Evolutionary conservation across 331 rosid genomes (phyloP).

Genomic region (Erythrophleum ivorense): DNA sequence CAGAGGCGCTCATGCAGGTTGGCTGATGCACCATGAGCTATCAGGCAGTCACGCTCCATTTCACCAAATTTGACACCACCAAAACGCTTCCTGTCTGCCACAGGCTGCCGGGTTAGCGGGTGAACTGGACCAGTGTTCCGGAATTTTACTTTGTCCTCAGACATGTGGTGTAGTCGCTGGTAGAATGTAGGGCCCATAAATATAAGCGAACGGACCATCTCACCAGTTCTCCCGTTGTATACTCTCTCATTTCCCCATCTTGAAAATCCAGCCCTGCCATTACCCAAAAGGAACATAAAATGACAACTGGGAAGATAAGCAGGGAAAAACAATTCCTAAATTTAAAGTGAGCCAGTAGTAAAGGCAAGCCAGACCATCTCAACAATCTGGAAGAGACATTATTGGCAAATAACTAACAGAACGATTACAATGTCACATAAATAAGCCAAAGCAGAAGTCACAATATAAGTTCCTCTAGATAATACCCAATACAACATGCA

Average conservation of each 20-base stretch:
- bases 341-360: constrained; percentile 12
- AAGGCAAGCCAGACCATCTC: constrained; percentile 30
- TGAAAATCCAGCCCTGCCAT: constrained; percentile 83
- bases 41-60: constrained; percentile 99
- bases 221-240: constrained; percentile 89
- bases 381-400: constrained; percentile 16
- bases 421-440: not conserved
- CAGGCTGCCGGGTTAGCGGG: constrained; percentile 96
- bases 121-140: constrained; percentile 98
- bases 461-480: constrained; percentile 21
- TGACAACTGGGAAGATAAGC: not conserved
- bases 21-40: constrained; percentile 97
- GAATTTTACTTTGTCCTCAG: constrained; percentile 94
- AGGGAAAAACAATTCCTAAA: not conserved
- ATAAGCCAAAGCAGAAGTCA: constrained; percentile 20
- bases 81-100: constrained; percentile 94
- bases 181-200: constrained; percentile 99
- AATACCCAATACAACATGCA: constrained; percentile 23
- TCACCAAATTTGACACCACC: constrained; percentile 98
- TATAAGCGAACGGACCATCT: constrained; percentile 80
- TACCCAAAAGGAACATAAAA: constrained; percentile 25
- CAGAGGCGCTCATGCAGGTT: constrained; percentile 92
- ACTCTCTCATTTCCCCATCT: constrained; percentile 95
- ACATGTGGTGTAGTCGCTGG: constrained; percentile 94
- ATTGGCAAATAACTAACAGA: constrained; percentile 21